Percentiles rank a stretch among this genome's conserved stretches.
phyloP scores from a whole-genome alignment of 805 yeast species.

The Myxozyma mucilagina region DNA sequence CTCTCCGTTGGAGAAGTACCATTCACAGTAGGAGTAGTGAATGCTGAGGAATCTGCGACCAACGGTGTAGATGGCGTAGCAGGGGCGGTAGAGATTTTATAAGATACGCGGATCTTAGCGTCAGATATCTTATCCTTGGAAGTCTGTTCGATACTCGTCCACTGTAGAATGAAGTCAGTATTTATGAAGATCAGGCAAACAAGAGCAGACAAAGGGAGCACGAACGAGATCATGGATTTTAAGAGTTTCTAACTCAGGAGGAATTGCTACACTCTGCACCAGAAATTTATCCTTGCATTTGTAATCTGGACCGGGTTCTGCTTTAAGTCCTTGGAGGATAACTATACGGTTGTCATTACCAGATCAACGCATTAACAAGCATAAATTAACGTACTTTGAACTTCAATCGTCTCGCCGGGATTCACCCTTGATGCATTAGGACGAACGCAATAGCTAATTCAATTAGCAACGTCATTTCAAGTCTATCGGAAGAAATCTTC shows the following conservation, averaged over 20 bases:
- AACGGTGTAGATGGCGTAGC: slow-evolving; percentile 32
- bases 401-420: slow-evolving; percentile 71
- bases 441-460: slow-evolving; percentile 72
- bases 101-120: slow-evolving; percentile 24
- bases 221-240: slow-evolving; percentile 21
- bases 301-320: slow-evolving; percentile 70
- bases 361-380: neutral
- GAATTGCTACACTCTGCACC: slow-evolving; percentile 79
- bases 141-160: slow-evolving; percentile 17
- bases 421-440: slow-evolving; percentile 84
- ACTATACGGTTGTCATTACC: slow-evolving; percentile 41
- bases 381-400: slow-evolving; percentile 47
- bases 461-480: neutral
- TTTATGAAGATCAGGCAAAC: neutral
- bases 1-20: slow-evolving; percentile 15
- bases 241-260: slow-evolving; percentile 23
- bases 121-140: slow-evolving; percentile 20
- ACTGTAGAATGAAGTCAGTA: neutral
- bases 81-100: slow-evolving; percentile 5
- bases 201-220: neutral
- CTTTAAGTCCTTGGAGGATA: slow-evolving; percentile 78
- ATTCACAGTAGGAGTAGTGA: slow-evolving; percentile 23
- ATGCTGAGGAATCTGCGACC: neutral
- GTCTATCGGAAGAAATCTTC: slow-evolving; percentile 20
- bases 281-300: slow-evolving; percentile 91